phyloP scores from a whole-genome alignment of 1,284 basidiomycete species.

The Irpex lacteus region DNA sequence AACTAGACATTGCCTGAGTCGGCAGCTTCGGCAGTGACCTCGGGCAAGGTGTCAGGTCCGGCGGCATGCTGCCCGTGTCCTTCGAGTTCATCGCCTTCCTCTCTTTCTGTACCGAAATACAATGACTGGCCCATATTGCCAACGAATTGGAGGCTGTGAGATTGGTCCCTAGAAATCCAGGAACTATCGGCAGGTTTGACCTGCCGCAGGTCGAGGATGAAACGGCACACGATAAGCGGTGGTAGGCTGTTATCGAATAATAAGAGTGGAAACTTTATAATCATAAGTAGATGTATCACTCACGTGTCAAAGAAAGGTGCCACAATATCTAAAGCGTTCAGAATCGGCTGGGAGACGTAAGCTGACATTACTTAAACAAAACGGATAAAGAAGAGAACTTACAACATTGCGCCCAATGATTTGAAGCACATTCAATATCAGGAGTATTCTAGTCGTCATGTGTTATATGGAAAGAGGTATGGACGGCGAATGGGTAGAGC shows the following conservation, averaged over 20 bases:
- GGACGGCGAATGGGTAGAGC: neutral
- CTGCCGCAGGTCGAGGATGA: neutral
- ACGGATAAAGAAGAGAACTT: neutral
- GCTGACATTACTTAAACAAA: neutral
- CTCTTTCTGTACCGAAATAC: neutral
- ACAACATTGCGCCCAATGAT: neutral
- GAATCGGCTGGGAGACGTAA: neutral
- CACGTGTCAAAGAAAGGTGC: neutral
- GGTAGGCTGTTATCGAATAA: neutral
- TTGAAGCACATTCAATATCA: neutral
- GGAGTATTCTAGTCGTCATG: neutral
- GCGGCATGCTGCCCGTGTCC: no score
- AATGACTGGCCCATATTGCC: neutral
- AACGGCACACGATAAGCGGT: neutral
- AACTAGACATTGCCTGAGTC: no score
- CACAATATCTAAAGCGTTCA: neutral
- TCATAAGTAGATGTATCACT: neutral
- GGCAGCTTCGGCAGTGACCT: no score
- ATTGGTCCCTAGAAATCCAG: neutral
- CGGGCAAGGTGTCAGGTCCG: no score
- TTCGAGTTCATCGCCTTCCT: neutral
- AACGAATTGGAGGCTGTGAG: neutral
- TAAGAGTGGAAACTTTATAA: neutral
- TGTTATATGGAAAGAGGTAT: neutral
- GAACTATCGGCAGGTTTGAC: neutral